Base-by-base conservation (phyloP, 805 yeast genomes). In the Diddensiella santjacobensis region DNA sequence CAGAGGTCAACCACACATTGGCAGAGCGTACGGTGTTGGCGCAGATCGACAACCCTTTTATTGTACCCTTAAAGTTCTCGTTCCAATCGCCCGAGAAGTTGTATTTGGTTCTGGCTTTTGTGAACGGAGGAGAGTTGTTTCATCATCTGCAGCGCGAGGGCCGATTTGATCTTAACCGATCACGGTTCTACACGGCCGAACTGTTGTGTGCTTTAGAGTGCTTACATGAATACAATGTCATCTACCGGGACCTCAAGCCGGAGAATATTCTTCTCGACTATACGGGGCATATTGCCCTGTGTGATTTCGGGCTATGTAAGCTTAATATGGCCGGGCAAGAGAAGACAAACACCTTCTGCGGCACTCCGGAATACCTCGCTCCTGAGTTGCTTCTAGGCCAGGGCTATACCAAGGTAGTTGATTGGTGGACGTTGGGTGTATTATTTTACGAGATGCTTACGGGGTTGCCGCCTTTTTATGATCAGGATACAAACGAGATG, bases 351-450 rank as follows among this genome's bases (percentile, higher is more conserved):
- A 93, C 99, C 0, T 93, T 93, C 65, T 93, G 99, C 69, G 99
- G 99, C 36, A 93, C 99, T 0, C 98, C 98, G 0, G 98, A 93
- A 68, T 93, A 93, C 67, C 73, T 93, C 57, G 96, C 98, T 1
- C 99, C 99, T 1, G 99, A 93, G 68, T 72, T 93, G 57, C 71
- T 93, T 42, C 72, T 89, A 58, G 93, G 95, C 42, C 89, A 87
- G 64, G 98, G 98, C 1, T 93, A 93, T 67, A 89, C 98, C 2
- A 82, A 96, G 65, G 84, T 85, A 6, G 98, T 93, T 19, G 99
- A 93, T 68, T 93, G 96, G 91, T 93, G 99, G 99, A 93, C 99
- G 1, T 73, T 93, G 58, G 99, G 99, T 37, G 90, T 91, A 15
- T 73, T 93, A 46, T 72, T 93, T 40, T 93, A 88, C 65, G 99